A percentile compares a stretch with the other conserved stretches of the same genome.
phyloP scores from a whole-genome alignment of 352 stramenopile genomes.

The Phytophthora pisi region DNA sequence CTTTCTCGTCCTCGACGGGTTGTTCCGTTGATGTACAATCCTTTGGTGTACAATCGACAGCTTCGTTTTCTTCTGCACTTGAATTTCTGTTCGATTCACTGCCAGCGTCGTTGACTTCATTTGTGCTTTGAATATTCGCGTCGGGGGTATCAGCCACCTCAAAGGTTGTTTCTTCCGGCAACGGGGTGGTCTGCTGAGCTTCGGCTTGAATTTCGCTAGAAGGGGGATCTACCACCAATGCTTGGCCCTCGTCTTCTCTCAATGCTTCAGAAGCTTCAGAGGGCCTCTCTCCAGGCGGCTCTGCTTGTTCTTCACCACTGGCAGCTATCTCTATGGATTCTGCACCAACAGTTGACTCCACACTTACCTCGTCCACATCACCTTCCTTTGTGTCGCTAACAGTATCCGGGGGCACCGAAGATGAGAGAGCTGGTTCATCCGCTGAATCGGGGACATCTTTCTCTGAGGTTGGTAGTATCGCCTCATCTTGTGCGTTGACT shows the following conservation, averaged over 20 bases:
- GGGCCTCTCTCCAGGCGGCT: neutral
- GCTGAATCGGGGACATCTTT: neutral
- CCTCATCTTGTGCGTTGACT: neutral
- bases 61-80: neutral
- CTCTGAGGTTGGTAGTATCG: neutral
- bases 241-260: neutral
- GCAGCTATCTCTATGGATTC: neutral
- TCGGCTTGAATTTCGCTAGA: neutral
- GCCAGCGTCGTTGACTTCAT: neutral
- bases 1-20: neutral
- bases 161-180: neutral
- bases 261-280: neutral
- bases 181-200: neutral
- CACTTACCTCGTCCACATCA: neutral
- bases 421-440: neutral
- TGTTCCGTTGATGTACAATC: neutral
- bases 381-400: neutral
- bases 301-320: neutral
- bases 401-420: neutral
- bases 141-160: neutral
- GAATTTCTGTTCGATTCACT: neutral
- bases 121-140: neutral
- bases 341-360: neutral
- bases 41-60: neutral
- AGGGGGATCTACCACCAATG: neutral